Evolutionary conservation across 768 basidiomycete genomes (phyloP), one percentile per base, ranked within the genome.

Genomic region (Paxillus rubicundulus): DNA sequence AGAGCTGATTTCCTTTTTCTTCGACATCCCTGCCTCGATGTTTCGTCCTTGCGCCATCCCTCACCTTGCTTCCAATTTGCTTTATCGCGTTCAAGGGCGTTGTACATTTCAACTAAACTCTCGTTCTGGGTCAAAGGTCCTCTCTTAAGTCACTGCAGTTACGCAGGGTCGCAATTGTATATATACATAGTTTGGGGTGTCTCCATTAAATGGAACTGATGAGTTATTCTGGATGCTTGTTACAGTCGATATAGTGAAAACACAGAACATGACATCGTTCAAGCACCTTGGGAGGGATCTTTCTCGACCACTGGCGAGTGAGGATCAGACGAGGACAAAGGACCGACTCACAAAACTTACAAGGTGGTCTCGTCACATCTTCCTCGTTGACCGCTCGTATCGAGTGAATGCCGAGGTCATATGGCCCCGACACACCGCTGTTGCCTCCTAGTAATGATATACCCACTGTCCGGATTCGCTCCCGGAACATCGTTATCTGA

Each of bases 391-490:
- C 85, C n/a, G 87, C 81, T 49, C 85, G 77, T 52, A 96, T 88
- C 2, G 82, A 84, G 58, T 92, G 88, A 41, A 95, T 77, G 4
- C 87, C 89, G 0, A 96, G 79, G 59, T 95, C 93, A 61, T 88
- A 96, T 24, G 74, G 72, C 2, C 93, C 93, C 38, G 83, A 75
- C 9, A 82, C 74, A 13, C 84, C 81, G 50, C 87, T 84, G 49
- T 89, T 91, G 2, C 91, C 90, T 12, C 93, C 95, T 4, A 98
- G 74, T 14, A 98, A 71, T 1, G 91, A 91, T 33, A 98, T 86
- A 1, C 94, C 94, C 16, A 98, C 76, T 5, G 89, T 89, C 45
- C 87, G 79, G 14, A 98, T 72, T 41, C 80, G 82, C 45, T 89
- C 84, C 13, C 81, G 78, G 64, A 82, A 78, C 86, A 98, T 94